Percentiles rank a stretch among this genome's conserved stretches.
These are phyloP conservation scores for Pseudocercospora crystallina DNA, from an alignment of 2,329 filamentous ascomycete species.

Conservation along the genomic window DNA sequence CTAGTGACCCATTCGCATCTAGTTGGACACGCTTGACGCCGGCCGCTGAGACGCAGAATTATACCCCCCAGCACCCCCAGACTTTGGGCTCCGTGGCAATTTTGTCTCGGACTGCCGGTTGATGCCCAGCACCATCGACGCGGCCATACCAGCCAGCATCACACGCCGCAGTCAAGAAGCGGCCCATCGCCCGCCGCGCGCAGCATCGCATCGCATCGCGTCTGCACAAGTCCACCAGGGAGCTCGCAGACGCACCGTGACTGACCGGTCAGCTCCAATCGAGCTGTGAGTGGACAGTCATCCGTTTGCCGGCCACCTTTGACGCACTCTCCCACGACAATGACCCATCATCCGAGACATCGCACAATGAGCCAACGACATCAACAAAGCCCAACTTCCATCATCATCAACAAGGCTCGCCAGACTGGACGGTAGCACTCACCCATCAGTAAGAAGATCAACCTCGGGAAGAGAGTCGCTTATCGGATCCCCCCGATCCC, in stretches of 20 bases:
- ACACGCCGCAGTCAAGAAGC: constrained; percentile 7
- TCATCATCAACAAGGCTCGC: constrained; percentile 2
- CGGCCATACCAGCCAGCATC: background rate
- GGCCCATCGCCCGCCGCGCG: constrained; percentile 7
- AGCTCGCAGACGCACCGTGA: constrained; percentile 14
- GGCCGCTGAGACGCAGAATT: constrained; percentile 2
- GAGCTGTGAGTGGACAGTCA: constrained; percentile 26
- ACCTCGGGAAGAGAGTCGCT: background rate
- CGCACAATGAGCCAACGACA: constrained; percentile 24
- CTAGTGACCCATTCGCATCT: constrained; percentile 10
- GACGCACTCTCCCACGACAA: constrained; percentile 18
- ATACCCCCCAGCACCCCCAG: constrained; percentile 7
- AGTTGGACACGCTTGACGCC: constrained; percentile 11
- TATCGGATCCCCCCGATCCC: background rate
- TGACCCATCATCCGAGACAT: constrained; percentile 26
- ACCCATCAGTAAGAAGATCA: background rate
- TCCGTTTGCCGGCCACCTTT: constrained; percentile 17
- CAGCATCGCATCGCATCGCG: background rate
- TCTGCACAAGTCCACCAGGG: background rate
- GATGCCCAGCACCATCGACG: constrained; percentile 14
- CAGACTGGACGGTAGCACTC: constrained; percentile 9
- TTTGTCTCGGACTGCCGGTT: constrained; percentile 12
- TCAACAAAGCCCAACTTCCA: constrained; percentile 4
- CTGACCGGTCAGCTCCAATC: constrained; percentile 15
- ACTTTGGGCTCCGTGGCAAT: constrained; percentile 10